Percentiles rank a stretch among this genome's conserved stretches.
Evolutionary conservation across 2,329 filamentous ascomycete species (phyloP).

Genomic region (Calonectria pteridis): DNA sequence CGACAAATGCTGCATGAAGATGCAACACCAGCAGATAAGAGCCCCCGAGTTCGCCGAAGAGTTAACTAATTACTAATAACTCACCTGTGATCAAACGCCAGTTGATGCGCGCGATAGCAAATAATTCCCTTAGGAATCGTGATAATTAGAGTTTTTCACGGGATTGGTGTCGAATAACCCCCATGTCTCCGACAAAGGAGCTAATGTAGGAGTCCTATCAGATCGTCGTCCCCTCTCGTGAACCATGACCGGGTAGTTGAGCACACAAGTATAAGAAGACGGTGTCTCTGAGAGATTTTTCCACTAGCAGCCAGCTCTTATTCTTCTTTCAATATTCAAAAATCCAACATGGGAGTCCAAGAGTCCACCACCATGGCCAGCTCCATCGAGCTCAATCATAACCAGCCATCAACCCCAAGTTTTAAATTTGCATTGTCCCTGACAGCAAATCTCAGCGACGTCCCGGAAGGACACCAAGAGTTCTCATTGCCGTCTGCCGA

Average conservation of each 20-base stretch:
- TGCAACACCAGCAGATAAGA: background rate
- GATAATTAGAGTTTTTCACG: background rate
- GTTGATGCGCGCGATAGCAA: background rate
- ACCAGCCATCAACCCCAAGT: background rate
- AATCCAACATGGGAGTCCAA: no score
- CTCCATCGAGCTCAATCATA: background rate
- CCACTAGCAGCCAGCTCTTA: no score
- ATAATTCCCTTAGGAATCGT: background rate
- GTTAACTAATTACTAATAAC: background rate
- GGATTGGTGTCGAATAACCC: background rate
- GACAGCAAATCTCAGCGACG: background rate
- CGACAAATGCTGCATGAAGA: background rate
- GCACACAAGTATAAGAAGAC: background rate
- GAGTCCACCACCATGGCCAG: background rate
- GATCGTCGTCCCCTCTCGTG: background rate
- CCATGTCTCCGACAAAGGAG: background rate
- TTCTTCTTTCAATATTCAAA: no score
- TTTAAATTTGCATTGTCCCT: background rate
- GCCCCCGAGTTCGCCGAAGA: background rate
- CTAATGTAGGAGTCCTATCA: background rate
- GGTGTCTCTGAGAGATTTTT: background rate
- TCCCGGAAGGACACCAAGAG: conserved; percentile 8
- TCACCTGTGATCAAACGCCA: background rate
- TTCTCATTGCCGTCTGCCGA: conserved; percentile 51
- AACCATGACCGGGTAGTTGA: background rate